Evolutionary conservation across 192 early-diverging fungal species (phyloP).

Genomic region (Radiomyces spectabilis): DNA sequence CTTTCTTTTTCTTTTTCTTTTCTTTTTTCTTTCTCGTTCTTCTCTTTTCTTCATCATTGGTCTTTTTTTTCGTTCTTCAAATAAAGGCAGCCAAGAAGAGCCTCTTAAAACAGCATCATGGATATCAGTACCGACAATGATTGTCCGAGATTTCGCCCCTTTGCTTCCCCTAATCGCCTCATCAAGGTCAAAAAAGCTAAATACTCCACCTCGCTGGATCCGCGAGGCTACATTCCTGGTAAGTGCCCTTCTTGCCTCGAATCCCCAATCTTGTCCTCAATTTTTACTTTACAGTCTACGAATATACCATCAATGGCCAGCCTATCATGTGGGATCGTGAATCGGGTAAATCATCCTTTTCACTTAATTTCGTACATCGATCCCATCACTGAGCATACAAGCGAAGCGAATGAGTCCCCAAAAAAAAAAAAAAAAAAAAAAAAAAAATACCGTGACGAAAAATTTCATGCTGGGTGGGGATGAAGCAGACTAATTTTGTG

Average conservation of each 20-base stretch:
- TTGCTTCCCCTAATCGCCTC: conserved; percentile 9
- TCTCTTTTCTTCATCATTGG: not conserved
- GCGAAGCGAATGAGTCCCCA: no score
- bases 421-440: no score
- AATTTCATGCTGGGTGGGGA: no score
- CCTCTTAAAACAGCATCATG: not conserved
- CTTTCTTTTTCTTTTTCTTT: not conserved
- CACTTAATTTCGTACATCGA: no score
- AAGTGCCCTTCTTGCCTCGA: conserved; percentile 7
- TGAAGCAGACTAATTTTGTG: no score
- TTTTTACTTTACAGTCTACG: no score
- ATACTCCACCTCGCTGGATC: conserved; percentile 55
- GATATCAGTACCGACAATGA: conserved; percentile 14
- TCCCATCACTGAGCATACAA: no score
- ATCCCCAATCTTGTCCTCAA: no score
- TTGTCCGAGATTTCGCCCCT: conserved; percentile 23
- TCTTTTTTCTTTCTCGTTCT: conserved; percentile 3
- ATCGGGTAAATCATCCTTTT: conserved; percentile 22
- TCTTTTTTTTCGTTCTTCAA: not conserved
- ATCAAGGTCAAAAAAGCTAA: conserved; percentile 46
- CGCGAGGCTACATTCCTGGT: conserved; percentile 56
- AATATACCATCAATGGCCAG: conserved; percentile 47
- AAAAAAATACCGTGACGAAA: no score
- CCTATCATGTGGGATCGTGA: conserved; percentile 63
- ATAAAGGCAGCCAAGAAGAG: not conserved